Conservation (phyloP, 2,329 filamentous ascomycete species). For the Fusarium palustre region DNA sequence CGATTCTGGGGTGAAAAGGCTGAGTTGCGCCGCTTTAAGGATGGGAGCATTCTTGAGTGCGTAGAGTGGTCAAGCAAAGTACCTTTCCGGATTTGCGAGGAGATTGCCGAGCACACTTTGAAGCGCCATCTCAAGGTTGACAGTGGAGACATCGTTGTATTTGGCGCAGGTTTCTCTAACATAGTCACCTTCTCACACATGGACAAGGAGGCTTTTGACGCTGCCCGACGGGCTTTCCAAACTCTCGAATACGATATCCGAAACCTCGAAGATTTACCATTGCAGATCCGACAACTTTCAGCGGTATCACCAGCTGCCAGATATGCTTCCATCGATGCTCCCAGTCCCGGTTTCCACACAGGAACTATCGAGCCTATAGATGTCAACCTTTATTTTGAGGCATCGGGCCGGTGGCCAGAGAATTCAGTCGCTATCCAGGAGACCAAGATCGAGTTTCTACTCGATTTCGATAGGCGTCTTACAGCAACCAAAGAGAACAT, state of each 20-base stretch:
- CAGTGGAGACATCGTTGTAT: slow-evolving; percentile 64
- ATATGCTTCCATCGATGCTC: slow-evolving; percentile 71
- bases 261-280: slow-evolving; percentile 81
- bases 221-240: slow-evolving; percentile 76
- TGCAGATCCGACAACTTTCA: slow-evolving; percentile 85
- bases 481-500: slow-evolving; percentile 70
- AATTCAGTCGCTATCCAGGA: slow-evolving; percentile 90
- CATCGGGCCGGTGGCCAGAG: slow-evolving; percentile 93
- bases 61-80: slow-evolving; percentile 81
- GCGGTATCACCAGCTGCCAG: slow-evolving; percentile 79
- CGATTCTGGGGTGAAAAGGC: slow-evolving; percentile 96
- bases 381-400: slow-evolving; percentile 90
- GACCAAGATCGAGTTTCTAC: slow-evolving; percentile 89
- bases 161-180: slow-evolving; percentile 63
- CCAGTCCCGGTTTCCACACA: slow-evolving; percentile 57
- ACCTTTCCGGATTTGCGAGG: slow-evolving; percentile 76
- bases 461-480: slow-evolving; percentile 80
- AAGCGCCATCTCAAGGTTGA: slow-evolving; percentile 74
- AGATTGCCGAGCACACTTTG: slow-evolving; percentile 81
- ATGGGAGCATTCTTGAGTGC: slow-evolving; percentile 93
- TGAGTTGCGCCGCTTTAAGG: slow-evolving; percentile 92
- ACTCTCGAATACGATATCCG: slow-evolving; percentile 82
- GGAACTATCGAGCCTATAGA: slow-evolving; percentile 71
- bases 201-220: slow-evolving; percentile 72
- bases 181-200: slow-evolving; percentile 60